Conservation (phyloP, 148 eudicot species). For the Arbutus unedo region DNA sequence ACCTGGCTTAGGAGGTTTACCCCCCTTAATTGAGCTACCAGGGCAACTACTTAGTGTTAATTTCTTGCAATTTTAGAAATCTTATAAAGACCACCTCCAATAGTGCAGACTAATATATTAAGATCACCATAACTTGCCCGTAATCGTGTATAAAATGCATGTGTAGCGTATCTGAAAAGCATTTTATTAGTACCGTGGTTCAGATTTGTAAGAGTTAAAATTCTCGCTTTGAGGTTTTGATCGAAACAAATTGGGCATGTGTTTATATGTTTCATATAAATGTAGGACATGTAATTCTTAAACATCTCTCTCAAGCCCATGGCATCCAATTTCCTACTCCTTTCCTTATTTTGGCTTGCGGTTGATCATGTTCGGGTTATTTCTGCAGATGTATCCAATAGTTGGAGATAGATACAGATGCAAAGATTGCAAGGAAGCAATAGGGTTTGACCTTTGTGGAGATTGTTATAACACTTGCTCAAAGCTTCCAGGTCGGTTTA, state of each 20-base stretch:
- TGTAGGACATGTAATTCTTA: neutral
- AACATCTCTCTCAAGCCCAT: neutral
- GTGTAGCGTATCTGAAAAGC: neutral
- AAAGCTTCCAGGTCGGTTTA: slow-evolving; percentile 70
- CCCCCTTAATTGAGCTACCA: slow-evolving; percentile 2
- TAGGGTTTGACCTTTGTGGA: slow-evolving; percentile 69
- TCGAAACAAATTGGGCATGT: neutral
- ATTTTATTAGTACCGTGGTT: neutral
- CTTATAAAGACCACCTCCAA: neutral
- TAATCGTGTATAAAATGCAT: neutral
- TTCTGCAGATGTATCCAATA: slow-evolving; percentile 60
- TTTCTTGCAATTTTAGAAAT: neutral
- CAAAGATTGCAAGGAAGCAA: slow-evolving; percentile 48
- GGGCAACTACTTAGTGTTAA: neutral
- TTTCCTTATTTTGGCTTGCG: neutral
- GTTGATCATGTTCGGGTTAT: neutral
- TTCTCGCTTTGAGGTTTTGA: neutral
- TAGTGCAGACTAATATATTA: neutral
- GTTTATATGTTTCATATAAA: neutral
- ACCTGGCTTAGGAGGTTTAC: neutral
- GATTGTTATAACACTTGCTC: slow-evolving; percentile 51
- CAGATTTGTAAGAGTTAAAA: neutral
- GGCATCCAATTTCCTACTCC: neutral
- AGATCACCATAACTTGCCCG: neutral
- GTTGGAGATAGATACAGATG: slow-evolving; percentile 63